These are phyloP conservation scores for Penicillium digitatum DNA, from an alignment of 2,329 filamentous ascomycete genomes.

Conservation along the genomic window DNA sequence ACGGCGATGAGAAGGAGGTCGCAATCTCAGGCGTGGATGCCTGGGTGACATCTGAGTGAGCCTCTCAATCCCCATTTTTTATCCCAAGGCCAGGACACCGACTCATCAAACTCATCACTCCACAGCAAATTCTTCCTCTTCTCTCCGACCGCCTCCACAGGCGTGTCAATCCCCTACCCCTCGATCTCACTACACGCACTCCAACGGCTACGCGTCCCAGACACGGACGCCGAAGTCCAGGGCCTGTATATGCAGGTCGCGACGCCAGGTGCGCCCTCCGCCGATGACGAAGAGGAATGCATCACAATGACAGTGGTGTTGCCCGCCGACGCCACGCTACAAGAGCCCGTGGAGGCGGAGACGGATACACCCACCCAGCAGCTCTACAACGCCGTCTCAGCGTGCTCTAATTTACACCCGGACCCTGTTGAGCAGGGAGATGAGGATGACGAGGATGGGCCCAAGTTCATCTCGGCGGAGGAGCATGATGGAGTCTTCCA, in stretches of 20 bases:
- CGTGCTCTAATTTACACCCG: slow-evolving; percentile 49
- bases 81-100: background rate
- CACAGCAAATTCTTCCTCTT: slow-evolving; percentile 45
- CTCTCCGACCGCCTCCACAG: slow-evolving; percentile 32
- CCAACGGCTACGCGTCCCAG: slow-evolving; percentile 41
- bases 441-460: slow-evolving; percentile 31
- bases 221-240: slow-evolving; percentile 33
- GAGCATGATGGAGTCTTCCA: slow-evolving; percentile 33
- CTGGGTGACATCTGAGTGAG: slow-evolving; percentile 50
- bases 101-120: background rate
- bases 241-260: slow-evolving; percentile 49
- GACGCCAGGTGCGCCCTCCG: slow-evolving; percentile 24
- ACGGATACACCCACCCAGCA: slow-evolving; percentile 39
- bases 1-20: slow-evolving; percentile 30
- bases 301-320: slow-evolving; percentile 45
- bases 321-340: slow-evolving; percentile 21
- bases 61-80: background rate
- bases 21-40: slow-evolving; percentile 41
- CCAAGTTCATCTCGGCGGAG: slow-evolving; percentile 11
- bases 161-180: slow-evolving; percentile 48
- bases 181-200: slow-evolving; percentile 49
- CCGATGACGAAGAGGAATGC: slow-evolving; percentile 41
- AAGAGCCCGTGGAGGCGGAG: slow-evolving; percentile 20
- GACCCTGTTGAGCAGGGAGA: slow-evolving; percentile 40
- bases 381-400: slow-evolving; percentile 46